Percentiles rank a stretch among this genome's conserved stretches.
phyloP scores from a whole-genome alignment of 805 yeast species.

The Nakazawaea peltata region DNA sequence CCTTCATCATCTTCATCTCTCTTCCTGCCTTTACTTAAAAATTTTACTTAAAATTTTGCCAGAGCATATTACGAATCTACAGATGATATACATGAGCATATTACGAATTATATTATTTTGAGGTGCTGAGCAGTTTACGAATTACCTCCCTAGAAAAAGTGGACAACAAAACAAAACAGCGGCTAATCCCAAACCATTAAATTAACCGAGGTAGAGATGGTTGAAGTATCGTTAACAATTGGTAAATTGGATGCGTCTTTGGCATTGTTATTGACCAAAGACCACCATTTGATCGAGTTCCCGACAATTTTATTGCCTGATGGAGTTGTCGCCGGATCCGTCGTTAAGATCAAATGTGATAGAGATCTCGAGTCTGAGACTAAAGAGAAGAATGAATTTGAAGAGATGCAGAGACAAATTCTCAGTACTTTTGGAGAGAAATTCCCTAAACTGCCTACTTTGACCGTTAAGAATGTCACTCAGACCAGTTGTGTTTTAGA shows the following conservation, averaged over 20 bases:
- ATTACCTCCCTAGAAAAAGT: no score
- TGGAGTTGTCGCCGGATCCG: conserved; percentile 87
- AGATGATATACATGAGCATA: neutral
- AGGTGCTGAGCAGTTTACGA: no score
- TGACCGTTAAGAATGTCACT: conserved; percentile 70
- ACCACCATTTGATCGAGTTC: conserved; percentile 91
- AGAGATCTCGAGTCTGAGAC: conserved; percentile 63
- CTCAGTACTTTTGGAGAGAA: conserved; percentile 62
- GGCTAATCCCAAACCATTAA: no score
- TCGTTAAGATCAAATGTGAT: conserved; percentile 78
- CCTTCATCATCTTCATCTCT: no score
- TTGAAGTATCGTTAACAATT: conserved; percentile 87
- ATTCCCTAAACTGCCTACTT: conserved; percentile 63
- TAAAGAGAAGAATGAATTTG: conserved; percentile 51
- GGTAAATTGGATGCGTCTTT: conserved; percentile 94
- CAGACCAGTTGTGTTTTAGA: conserved; percentile 93
- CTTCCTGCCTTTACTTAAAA: no score
- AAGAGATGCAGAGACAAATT: conserved; percentile 64
- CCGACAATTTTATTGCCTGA: conserved; percentile 92
- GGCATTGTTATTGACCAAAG: conserved; percentile 77
- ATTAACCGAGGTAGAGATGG: conserved; percentile 44
- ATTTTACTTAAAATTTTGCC: no score
- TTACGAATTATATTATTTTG: no score
- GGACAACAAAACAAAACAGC: no score
- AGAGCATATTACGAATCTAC: neutral